Evolutionary conservation across 306 rosid species (phyloP), one percentile per base, ranked within the genome.

Genomic region (Oxytropis ochrocephala): DNA sequence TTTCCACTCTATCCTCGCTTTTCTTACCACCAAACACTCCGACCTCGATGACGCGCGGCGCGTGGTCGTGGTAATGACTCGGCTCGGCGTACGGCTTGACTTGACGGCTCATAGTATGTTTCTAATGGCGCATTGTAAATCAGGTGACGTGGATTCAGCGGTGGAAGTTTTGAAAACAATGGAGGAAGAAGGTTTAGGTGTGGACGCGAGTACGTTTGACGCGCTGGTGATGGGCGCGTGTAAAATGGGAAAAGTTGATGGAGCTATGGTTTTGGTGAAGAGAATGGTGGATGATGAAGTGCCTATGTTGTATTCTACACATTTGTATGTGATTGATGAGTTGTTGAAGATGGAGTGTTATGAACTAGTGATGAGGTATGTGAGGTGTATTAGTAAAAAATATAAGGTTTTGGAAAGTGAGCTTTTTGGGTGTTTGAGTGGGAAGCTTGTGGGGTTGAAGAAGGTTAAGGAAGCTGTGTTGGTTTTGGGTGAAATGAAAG

Each of bases 191-290:
- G 87, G 85, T 7, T 4, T 83, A 7, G 59, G 0, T 1, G 65
- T 77, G 1, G 78, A 86, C 51, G 0, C 77, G 24, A 85, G 85
- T 10, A 89, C 90, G 0, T 85, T 51, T 49, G 90, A 89, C 77
- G 87, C 92, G 62, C 84, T 86, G 36, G 89, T 89, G 11, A 2
- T 85, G 17, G 89, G 87, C 36, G 83, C 87, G 60, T 84, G 96
- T 36, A 77, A 5, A 35, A 80, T 46, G 3, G 80, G 90, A 47
- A 77, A 70, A 69, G 88, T 81, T 66, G 90, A 79, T 2, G 87
- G 85, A 12, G 90, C 88, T 69, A 35, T 86, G 77, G 75, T 70
- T 77, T 4, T 89, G 57, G 64, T 85, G 78, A 67, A 87, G 84
- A 79, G 87, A 74, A 84, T 86, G 92, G 85, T 74, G 70, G 88